phyloP scores from a whole-genome alignment of 371 early-diverging fungal species.

The Polyrhizophydium stewartii region DNA sequence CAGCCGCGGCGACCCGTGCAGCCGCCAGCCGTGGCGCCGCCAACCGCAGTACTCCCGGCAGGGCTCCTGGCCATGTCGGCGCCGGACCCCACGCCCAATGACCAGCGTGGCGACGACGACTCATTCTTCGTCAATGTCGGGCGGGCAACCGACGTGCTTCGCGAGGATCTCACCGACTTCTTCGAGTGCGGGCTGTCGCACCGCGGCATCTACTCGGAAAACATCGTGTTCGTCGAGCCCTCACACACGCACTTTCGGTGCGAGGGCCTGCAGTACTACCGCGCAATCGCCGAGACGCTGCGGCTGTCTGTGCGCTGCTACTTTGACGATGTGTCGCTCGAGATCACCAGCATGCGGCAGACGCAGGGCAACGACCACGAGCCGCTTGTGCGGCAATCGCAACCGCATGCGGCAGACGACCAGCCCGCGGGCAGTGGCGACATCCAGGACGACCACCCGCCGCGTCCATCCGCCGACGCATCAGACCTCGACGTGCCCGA shows the following conservation, averaged over 20 bases:
- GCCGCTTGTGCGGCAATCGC: neutral
- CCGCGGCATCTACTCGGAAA: constrained; percentile 6
- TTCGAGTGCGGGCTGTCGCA: constrained; percentile 8
- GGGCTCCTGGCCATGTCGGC: too few species aligned
- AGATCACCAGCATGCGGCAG: constrained; percentile 6
- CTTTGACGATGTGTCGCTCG: constrained; percentile 2
- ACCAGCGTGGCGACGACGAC: too few species aligned
- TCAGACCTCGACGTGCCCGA: neutral
- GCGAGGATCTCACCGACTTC: constrained; percentile 10
- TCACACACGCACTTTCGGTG: neutral
- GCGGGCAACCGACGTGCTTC: constrained; percentile 4
- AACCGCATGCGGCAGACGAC: too few species aligned
- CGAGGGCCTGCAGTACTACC: neutral
- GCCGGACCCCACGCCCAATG: too few species aligned
- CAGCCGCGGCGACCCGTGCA: too few species aligned
- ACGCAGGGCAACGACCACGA: neutral
- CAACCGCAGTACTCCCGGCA: too few species aligned
- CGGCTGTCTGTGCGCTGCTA: neutral
- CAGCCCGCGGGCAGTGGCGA: neutral
- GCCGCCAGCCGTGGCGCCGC: too few species aligned
- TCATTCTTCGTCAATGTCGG: constrained; percentile 3
- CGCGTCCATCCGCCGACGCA: too few species aligned
- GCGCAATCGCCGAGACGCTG: neutral
- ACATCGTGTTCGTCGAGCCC: constrained; percentile 10
- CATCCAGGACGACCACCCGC: too few species aligned